Conservation (phyloP, 345 rosid species). For the Gossypium thurberi region DNA sequence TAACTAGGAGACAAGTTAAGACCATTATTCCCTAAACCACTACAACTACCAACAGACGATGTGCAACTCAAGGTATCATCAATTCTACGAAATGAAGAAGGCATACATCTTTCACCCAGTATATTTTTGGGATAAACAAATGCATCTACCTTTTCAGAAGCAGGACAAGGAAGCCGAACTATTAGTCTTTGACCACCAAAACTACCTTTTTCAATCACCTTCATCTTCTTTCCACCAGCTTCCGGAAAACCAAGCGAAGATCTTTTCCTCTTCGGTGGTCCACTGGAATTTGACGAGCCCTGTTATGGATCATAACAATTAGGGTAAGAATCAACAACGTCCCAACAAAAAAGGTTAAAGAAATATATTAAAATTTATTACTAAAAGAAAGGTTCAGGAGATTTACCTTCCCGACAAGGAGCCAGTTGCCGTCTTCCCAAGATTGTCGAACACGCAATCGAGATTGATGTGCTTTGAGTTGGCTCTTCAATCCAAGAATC, state of each 20-base stretch:
- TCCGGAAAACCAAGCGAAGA: background rate
- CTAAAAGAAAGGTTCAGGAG: background rate
- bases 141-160: slow-evolving; percentile 13
- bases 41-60: slow-evolving; percentile 70
- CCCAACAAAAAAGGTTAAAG: background rate
- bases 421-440: slow-evolving; percentile 17
- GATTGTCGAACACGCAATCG: slow-evolving; percentile 12
- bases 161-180: background rate
- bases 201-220: slow-evolving; percentile 4
- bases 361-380: background rate
- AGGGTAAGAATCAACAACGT: background rate
- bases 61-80: slow-evolving; percentile 34
- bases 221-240: background rate
- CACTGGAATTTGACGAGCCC: background rate
- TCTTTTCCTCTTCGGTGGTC: slow-evolving; percentile 1
- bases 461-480: slow-evolving; percentile 3
- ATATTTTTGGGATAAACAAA: slow-evolving; percentile 7
- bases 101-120: slow-evolving; percentile 30
- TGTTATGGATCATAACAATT: background rate
- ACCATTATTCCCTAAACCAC: slow-evolving; percentile 30
- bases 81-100: slow-evolving; percentile 29
- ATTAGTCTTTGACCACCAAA: background rate
- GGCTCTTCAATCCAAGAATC: slow-evolving; percentile 6
- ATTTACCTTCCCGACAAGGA: slow-evolving; percentile 16
- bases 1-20: slow-evolving; percentile 17